These are phyloP conservation scores for Colletotrichum tropicale DNA, from an alignment of 2,329 filamentous ascomycete genomes.

Conservation along the genomic window DNA sequence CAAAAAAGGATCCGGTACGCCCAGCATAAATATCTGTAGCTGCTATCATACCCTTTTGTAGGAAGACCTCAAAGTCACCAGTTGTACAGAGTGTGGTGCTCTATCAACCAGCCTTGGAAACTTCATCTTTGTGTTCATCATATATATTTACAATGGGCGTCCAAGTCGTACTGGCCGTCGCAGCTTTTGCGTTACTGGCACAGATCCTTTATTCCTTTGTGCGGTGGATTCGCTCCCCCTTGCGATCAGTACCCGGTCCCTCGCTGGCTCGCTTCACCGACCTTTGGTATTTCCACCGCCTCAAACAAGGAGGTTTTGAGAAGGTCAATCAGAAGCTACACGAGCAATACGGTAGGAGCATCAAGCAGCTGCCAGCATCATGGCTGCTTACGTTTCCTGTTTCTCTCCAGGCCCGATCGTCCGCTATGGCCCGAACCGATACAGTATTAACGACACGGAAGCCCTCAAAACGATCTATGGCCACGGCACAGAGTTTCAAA, in stretches of 20 bases:
- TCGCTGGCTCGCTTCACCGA: conserved; percentile 30
- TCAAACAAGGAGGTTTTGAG: conserved; percentile 32
- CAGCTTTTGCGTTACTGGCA: background rate
- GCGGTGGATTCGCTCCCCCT: conserved; percentile 19
- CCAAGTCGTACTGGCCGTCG: background rate
- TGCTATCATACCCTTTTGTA: background rate
- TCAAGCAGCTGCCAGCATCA: background rate
- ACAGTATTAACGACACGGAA: conserved; percentile 45
- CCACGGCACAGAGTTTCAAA: conserved; percentile 35
- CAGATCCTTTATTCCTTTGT: background rate
- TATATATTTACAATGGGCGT: background rate
- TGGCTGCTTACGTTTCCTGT: background rate
- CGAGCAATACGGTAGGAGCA: conserved; percentile 28
- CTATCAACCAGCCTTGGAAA: background rate
- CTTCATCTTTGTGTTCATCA: background rate
- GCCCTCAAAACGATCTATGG: conserved; percentile 41
- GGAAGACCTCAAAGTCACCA: background rate
- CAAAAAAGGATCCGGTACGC: background rate
- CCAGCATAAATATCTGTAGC: background rate
- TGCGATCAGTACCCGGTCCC: conserved; percentile 29
- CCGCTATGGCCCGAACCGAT: conserved; percentile 51
- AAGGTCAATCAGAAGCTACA: conserved; percentile 30
- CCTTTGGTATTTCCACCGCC: conserved; percentile 30
- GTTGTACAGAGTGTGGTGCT: background rate
- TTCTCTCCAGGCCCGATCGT: conserved; percentile 38